phyloP scores from a whole-genome alignment of 352 stramenopile species.

The Paralagenidium karlingii region DNA sequence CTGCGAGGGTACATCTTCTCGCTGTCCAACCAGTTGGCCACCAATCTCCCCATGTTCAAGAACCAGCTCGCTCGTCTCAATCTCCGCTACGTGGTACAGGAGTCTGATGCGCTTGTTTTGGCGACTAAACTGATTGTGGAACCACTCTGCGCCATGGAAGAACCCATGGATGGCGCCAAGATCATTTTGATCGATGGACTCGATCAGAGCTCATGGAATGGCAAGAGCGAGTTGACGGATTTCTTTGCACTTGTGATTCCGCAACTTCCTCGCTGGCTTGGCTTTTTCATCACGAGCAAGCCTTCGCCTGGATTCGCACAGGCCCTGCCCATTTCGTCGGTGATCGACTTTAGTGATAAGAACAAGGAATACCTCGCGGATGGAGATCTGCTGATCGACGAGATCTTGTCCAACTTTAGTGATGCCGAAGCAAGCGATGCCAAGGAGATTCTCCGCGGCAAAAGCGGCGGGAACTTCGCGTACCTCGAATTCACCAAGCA shows the following conservation, averaged over 20 bases:
- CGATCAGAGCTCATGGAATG: conserved; percentile 36
- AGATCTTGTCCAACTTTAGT: conserved; percentile 37
- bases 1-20: conserved; percentile 66
- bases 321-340: conserved; percentile 45
- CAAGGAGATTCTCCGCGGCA: conserved; percentile 37
- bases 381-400: conserved; percentile 31
- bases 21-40: conserved; percentile 68
- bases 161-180: conserved; percentile 29
- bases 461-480: conserved; percentile 61
- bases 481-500: conserved; percentile 76
- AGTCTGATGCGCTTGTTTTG: conserved; percentile 50
- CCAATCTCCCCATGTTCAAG: conserved; percentile 56
- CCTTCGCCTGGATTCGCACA: conserved; percentile 39
- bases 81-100: conserved; percentile 68
- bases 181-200: conserved; percentile 65
- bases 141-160: conserved; percentile 48
- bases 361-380: conserved; percentile 51
- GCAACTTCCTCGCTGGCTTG: conserved; percentile 55
- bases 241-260: conserved; percentile 48
- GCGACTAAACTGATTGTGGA: conserved; percentile 66
- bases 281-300: conserved; percentile 59
- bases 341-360: conserved; percentile 58
- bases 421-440: conserved; percentile 25
- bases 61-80: conserved; percentile 73
- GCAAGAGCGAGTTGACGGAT: conserved; percentile 52